phyloP scores from a whole-genome alignment of 1,284 basidiomycete genomes.

The Xanthoconium separans region DNA sequence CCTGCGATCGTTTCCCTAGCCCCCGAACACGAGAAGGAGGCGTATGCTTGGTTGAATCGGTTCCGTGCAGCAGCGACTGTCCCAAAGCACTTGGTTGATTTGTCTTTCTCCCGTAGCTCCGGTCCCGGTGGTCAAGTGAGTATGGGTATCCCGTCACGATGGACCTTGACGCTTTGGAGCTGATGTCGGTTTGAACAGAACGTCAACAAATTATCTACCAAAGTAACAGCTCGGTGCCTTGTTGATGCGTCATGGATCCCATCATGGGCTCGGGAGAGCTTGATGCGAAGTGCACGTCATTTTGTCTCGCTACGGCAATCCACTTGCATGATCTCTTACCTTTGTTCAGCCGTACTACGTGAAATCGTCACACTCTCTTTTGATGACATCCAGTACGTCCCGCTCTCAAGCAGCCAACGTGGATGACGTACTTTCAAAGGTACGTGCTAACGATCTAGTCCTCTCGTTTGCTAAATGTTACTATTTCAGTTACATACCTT shows the following conservation, averaged over 20 bases:
- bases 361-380: slow-evolving; percentile 59
- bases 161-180: neutral
- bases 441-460: slow-evolving; percentile 28
- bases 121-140: slow-evolving; percentile 76
- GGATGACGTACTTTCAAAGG: slow-evolving; percentile 69
- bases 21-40: neutral
- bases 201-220: slow-evolving; percentile 82
- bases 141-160: slow-evolving; percentile 4
- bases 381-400: slow-evolving; percentile 63
- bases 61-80: slow-evolving; percentile 38
- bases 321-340: slow-evolving; percentile 1
- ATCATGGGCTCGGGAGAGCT: slow-evolving; percentile 52
- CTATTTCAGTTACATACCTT: slow-evolving; percentile 53
- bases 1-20: slow-evolving; percentile 7
- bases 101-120: slow-evolving; percentile 57
- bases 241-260: slow-evolving; percentile 67
- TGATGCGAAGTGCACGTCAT: slow-evolving; percentile 49
- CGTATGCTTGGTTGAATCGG: slow-evolving; percentile 43
- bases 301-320: neutral
- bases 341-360: slow-evolving; percentile 58
- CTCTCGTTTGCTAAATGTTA: neutral
- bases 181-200: slow-evolving; percentile 48
- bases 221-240: slow-evolving; percentile 60
- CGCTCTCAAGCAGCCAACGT: slow-evolving; percentile 77
- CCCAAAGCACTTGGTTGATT: slow-evolving; percentile 34